Conservation (phyloP, 1,284 basidiomycete genomes). For the Ustilago curta region DNA sequence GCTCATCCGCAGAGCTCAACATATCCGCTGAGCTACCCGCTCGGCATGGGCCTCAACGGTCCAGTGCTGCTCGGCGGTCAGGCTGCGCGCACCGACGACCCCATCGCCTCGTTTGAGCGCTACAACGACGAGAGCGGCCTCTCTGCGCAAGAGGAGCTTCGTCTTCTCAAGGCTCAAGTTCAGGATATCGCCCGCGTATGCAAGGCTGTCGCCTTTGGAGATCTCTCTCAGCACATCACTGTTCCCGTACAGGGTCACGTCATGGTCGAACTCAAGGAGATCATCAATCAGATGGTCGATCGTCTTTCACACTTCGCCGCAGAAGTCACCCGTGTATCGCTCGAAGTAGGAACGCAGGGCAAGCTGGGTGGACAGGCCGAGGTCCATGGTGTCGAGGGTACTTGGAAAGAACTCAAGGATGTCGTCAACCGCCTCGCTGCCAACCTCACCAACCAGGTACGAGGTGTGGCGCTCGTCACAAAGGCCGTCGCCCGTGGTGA, state of each 20-base stretch:
- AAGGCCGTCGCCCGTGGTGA: slow-evolving; percentile 97
- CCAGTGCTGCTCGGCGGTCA: slow-evolving; percentile 62
- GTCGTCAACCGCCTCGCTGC: slow-evolving; percentile 69
- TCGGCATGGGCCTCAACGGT: slow-evolving; percentile 65
- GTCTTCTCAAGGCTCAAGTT: slow-evolving; percentile 85
- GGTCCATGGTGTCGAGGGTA: slow-evolving; percentile 69
- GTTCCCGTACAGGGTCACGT: slow-evolving; percentile 95
- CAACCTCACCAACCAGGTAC: slow-evolving; percentile 87
- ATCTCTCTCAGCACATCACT: slow-evolving; percentile 94
- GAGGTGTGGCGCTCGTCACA: slow-evolving; percentile 94
- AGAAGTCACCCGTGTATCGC: slow-evolving; percentile 92
- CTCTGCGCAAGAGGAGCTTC: slow-evolving; percentile 80
- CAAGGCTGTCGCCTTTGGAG: slow-evolving; percentile 93
- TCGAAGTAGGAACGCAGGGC: slow-evolving; percentile 76
- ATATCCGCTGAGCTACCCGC: slow-evolving; percentile 67
- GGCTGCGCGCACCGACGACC: slow-evolving; percentile 48
- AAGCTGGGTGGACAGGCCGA: slow-evolving; percentile 69
- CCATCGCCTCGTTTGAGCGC: slow-evolving; percentile 65
- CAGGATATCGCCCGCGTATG: slow-evolving; percentile 92
- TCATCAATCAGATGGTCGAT: slow-evolving; percentile 92
- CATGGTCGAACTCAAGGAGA: slow-evolving; percentile 97
- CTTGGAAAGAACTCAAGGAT: slow-evolving; percentile 70
- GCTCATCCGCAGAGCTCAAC: slow-evolving; percentile 60
- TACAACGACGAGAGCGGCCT: slow-evolving; percentile 68
- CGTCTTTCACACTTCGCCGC: slow-evolving; percentile 90